phyloP scores from a whole-genome alignment of 345 rosid genomes.

The Excoecaria agallocha region DNA sequence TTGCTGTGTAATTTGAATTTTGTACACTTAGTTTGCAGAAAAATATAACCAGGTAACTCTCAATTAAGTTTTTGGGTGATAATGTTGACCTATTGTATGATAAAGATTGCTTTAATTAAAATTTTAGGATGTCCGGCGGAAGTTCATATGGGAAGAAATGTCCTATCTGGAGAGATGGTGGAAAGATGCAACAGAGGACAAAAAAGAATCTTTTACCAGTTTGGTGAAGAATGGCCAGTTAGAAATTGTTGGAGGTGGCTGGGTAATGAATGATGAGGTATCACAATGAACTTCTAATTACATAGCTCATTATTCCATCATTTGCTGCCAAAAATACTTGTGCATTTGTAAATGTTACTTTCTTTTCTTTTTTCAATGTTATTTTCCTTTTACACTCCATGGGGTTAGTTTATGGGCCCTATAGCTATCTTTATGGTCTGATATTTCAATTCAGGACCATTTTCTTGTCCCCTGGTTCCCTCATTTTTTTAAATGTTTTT shows the following conservation, averaged over 20 bases:
- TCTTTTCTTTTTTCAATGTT: neutral
- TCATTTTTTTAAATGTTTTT: neutral
- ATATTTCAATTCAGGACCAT: neutral
- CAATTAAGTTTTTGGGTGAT: neutral
- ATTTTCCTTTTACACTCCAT: neutral
- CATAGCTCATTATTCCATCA: neutral
- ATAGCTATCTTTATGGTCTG: neutral
- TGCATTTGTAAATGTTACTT: neutral
- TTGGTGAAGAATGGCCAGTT: constrained; percentile 88
- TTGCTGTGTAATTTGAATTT: constrained; percentile 1
- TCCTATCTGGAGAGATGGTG: constrained; percentile 98
- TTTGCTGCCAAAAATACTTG: neutral
- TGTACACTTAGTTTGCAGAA: neutral
- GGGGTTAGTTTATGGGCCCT: neutral
- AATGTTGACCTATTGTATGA: constrained; percentile 8
- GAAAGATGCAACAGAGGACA: constrained; percentile 75
- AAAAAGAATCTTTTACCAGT: constrained; percentile 61
- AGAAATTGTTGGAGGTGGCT: constrained; percentile 99
- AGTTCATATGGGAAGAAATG: constrained; percentile 99
- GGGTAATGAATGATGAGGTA: constrained; percentile 99
- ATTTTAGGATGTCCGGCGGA: constrained; percentile 71
- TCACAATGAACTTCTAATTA: constrained; percentile 5
- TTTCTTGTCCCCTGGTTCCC: neutral
- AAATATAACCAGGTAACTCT: neutral
- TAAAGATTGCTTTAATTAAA: constrained; percentile 20